A percentile compares a stretch with the other conserved stretches of the same genome.
Evolutionary conservation across 495 filamentous ascomycete species (phyloP).

Genomic region (Diplogelasinospora grovesii): DNA sequence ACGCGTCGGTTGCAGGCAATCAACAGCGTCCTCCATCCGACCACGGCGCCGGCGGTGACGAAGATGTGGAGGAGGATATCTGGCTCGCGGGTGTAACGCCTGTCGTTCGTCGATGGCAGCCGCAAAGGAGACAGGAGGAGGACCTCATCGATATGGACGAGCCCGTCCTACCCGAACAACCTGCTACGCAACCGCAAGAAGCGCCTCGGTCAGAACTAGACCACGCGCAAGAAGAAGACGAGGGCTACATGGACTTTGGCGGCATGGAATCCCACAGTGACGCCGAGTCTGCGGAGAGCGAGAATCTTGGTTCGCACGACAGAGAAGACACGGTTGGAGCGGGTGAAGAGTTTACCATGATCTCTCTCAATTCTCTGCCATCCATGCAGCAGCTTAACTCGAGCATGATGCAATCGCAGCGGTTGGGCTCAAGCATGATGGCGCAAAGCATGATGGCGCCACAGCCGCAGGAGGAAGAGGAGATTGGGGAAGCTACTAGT

Average conservation of each 20-base stretch:
- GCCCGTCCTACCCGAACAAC: background rate
- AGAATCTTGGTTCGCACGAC: constrained; percentile 2
- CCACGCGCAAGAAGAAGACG: constrained; percentile 7
- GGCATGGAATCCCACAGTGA: constrained; percentile 21
- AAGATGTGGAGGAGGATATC: constrained; percentile 24
- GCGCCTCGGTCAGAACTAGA: constrained; percentile 11
- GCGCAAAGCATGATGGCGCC: constrained; percentile 26
- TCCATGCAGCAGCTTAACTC: constrained; percentile 36
- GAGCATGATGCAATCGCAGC: constrained; percentile 24
- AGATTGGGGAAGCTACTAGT: constrained; percentile 39
- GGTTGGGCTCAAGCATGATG: constrained; percentile 9
- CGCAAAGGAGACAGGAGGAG: background rate
- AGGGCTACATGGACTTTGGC: constrained; percentile 11
- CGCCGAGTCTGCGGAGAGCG: constrained; percentile 11
- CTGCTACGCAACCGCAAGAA: background rate
- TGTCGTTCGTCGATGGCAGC: constrained; percentile 6
- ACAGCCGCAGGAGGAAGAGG: constrained; percentile 21
- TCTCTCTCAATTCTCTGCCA: constrained; percentile 36
- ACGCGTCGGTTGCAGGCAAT: constrained; percentile 3
- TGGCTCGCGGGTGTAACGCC: constrained; percentile 28
- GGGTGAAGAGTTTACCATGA: constrained; percentile 46
- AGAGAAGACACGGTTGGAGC: constrained; percentile 33
- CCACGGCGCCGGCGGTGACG: constrained; percentile 3
- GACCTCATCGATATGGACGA: background rate
- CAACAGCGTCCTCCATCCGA: background rate